A percentile compares a stretch with the other conserved stretches of the same genome.
phyloP scores from a whole-genome alignment of 208 protist species.

The Leishmania lainsoni region DNA sequence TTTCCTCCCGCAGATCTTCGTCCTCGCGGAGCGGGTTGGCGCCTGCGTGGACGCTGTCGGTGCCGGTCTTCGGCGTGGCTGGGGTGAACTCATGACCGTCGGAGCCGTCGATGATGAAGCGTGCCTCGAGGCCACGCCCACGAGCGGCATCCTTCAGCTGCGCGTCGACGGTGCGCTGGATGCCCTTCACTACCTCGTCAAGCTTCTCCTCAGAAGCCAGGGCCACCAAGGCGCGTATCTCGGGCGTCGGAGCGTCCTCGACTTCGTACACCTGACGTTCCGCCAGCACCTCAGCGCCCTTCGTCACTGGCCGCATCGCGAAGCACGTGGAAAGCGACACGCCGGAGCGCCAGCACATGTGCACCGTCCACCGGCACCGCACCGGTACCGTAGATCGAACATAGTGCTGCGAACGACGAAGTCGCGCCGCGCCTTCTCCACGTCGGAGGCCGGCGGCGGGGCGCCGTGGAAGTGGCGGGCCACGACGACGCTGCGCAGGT shows the following conservation, averaged over 20 bases:
- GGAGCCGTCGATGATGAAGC: conserved; percentile 31
- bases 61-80: conserved; percentile 37
- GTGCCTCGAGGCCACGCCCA: conserved; percentile 36
- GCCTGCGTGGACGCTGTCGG: conserved; percentile 35
- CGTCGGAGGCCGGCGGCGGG: conserved; percentile 23
- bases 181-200: conserved; percentile 54
- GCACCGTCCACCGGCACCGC: conserved; percentile 77
- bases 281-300: conserved; percentile 72
- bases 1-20: conserved; percentile 54
- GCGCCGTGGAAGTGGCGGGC: conserved; percentile 35
- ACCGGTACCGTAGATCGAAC: conserved; percentile 80
- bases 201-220: conserved; percentile 56
- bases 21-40: conserved; percentile 60
- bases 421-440: conserved; percentile 34
- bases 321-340: conserved; percentile 84
- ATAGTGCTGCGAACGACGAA: conserved; percentile 48
- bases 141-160: conserved; percentile 36
- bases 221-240: conserved; percentile 51
- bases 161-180: conserved; percentile 47
- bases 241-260: conserved; percentile 49
- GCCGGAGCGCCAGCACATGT: conserved; percentile 38
- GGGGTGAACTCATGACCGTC: conserved; percentile 35
- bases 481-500: conserved; percentile 50
- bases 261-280: conserved; percentile 67
- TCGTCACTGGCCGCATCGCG: conserved; percentile 71